Evolutionary conservation across 345 rosid genomes (phyloP), one percentile per base, ranked within the genome.

Genomic region (Pugionium dolabratum): DNA sequence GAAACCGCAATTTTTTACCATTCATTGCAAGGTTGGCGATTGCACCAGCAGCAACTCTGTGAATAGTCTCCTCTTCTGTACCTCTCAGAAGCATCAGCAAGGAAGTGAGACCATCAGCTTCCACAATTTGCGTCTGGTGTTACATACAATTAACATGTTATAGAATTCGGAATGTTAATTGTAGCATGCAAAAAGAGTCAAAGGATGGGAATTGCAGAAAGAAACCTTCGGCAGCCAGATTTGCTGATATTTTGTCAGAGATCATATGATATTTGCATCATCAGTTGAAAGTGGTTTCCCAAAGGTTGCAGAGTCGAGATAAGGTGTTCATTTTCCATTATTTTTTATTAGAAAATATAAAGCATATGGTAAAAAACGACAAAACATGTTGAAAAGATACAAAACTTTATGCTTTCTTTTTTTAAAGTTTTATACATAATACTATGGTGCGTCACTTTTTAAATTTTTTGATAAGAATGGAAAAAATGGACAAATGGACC

Each of bases 21-120:
- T 86, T 95, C 99, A 95, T 95, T n/a, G 99, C 98, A 60, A 95
- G 96, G 79, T 95, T 95, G 59, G 99, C 99, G 61, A 95, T 82
- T 60, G 99, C 99, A 71, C 99, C 99, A 46, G 99, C 97, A 61
- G 99, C 98, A 65, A 95, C 98, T 72, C 98, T 81, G 66, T 95
- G 97, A 54, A 95, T 78, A 48, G 85, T 89, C 73, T 95, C 99
- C 82, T 95, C 96, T 70, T 87, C 84, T 26, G 94, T 84, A 78
- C 80, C 85, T 79, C 83, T 84, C 37, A 95, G 86, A 73, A 95
- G 96, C 80, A 71, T 80, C 65, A 95, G 67, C 76, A 95, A 77
- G 46, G 98, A 87, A 2, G 81, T 77, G n/a, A 95, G 90, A 67
- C 99, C 99, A 40, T 98, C 99, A 45, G 98, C 98, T 81, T 91